phyloP scores from a whole-genome alignment of 768 basidiomycete species.

The Tylopilus plumbeoviolaceoides region DNA sequence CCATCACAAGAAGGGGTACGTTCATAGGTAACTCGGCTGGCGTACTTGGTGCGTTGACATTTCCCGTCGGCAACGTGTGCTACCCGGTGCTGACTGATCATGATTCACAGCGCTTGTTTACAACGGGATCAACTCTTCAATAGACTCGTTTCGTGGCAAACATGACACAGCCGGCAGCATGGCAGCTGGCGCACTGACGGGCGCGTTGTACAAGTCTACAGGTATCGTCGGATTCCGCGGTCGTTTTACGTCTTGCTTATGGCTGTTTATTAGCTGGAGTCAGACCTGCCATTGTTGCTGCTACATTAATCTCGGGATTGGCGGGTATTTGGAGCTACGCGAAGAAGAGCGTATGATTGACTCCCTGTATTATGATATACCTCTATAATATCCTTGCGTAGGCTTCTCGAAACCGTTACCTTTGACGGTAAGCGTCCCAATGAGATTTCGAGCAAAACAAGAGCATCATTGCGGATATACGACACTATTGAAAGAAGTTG shows the following conservation, averaged over 20 bases:
- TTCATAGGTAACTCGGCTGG: conserved; percentile 99
- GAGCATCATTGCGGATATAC: conserved; percentile 19
- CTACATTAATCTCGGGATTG: conserved; percentile 81
- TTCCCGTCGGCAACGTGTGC: conserved; percentile 27
- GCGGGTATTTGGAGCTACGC: conserved; percentile 95
- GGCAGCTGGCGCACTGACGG: conserved; percentile 87
- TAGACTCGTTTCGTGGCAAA: conserved; percentile 83
- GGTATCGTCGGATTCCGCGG: conserved; percentile 53
- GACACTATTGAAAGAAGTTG: conserved; percentile 29
- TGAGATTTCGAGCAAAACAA: conserved; percentile 16
- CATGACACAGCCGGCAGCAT: conserved; percentile 92
- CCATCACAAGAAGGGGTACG: conserved; percentile 92
- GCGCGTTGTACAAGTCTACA: conserved; percentile 89
- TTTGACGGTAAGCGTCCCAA: conserved; percentile 28
- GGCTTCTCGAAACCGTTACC: conserved; percentile 11
- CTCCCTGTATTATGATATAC: conserved; percentile 37
- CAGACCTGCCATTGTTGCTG: conserved; percentile 83
- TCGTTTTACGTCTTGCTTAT: conserved; percentile 36
- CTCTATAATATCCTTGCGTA: conserved; percentile 48
- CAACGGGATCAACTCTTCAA: conserved; percentile 93
- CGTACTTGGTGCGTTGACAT: conserved; percentile 76
- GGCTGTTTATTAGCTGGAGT: conserved; percentile 72
- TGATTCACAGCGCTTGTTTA: conserved; percentile 78
- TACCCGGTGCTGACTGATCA: conserved; percentile 34
- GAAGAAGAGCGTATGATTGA: conserved; percentile 80